Base-by-base conservation (phyloP, 2,329 filamentous ascomycete genomes). In the Cryphonectria nitschkei region DNA sequence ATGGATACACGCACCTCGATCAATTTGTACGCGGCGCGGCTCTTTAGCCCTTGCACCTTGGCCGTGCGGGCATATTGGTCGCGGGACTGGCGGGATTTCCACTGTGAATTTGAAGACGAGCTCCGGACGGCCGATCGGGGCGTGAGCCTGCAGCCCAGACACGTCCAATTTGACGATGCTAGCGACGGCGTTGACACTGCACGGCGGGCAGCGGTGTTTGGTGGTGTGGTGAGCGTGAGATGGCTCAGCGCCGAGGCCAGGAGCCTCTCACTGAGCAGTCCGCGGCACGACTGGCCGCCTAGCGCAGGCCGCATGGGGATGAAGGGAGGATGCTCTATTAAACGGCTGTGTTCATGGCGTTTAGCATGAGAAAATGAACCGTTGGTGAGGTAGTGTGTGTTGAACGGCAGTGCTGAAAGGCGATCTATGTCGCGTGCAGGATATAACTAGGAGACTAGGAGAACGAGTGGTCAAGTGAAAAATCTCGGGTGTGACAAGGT, bases 11-110 rank as follows among this genome's bases (percentile, higher is more conserved):
- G 43, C 78, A 94, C 94, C 85, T 98, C 93, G 26, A 98, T 82
- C 13, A 99, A 84, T 81, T 99, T 99, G 81, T 96, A 98, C 0
- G 95, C 96, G 37, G 96, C 96, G 73, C 96, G 89, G 76, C 94
- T 97, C 81, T 95, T 98, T 70, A 98, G 83, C 0, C 91, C 91
- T 75, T 92, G 87, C 2, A 97, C 89, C 77, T 90, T 92, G 62
- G 96, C 95, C 76, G 92, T 89, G 69, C 88, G 88, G 0, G 92
- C 88, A 79, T 90, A 97, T 26, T 81, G 82, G 82, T 99, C 96
- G 56, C 82, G 86, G 54, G 84, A 84, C 78, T 98, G 95, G 29
- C 96, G 91, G 67, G 87, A 86, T 79, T 94, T 93, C 96, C 96
- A 99, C 80, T 90, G 85, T 66, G 82, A 82, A 62, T 88, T 92